Conservation (phyloP, 495 filamentous ascomycete species). For the Penicillium lividum region DNA sequence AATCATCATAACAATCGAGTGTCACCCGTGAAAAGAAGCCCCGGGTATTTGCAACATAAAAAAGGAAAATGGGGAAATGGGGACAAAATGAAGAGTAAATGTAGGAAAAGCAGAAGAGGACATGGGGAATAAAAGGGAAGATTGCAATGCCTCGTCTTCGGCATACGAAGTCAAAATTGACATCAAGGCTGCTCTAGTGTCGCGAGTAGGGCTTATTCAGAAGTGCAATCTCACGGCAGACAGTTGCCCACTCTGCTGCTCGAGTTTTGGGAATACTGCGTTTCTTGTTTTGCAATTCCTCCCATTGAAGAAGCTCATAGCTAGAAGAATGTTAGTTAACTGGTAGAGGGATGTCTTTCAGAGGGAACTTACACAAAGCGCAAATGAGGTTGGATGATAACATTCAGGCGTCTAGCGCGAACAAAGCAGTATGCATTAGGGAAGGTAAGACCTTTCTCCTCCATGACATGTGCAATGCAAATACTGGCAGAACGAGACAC, state of each 20-base stretch:
- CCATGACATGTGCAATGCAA: slow-evolving; percentile 98
- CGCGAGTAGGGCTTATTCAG: slow-evolving; percentile 94
- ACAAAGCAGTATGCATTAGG: slow-evolving; percentile 96
- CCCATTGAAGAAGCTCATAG: slow-evolving; percentile 87
- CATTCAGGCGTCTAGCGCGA: slow-evolving; percentile 80
- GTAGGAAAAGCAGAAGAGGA: background rate
- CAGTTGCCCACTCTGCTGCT: slow-evolving; percentile 88
- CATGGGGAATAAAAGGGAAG: background rate
- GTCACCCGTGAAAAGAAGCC: background rate
- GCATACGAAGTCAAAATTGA: slow-evolving; percentile 2
- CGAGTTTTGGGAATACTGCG: slow-evolving; percentile 52
- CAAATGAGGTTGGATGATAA: slow-evolving; percentile 71
- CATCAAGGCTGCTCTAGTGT: slow-evolving; percentile 8
- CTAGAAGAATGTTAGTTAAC: slow-evolving; percentile 27
- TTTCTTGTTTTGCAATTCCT: slow-evolving; percentile 62
- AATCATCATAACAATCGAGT: slow-evolving; percentile 21
- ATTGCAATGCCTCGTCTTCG: background rate
- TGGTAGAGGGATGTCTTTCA: background rate
- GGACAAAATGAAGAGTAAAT: background rate
- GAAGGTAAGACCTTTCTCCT: slow-evolving; percentile 73
- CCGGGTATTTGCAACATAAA: slow-evolving; percentile 5
- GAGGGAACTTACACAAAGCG: slow-evolving; percentile 57
- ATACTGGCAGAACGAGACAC: slow-evolving; percentile 95
- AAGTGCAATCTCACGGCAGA: slow-evolving; percentile 85
- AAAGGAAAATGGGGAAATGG: slow-evolving; percentile 5